These are phyloP conservation scores for Ascochyta rabiei DNA, from an alignment of 2,329 filamentous ascomycete genomes.

Conservation along the genomic window DNA sequence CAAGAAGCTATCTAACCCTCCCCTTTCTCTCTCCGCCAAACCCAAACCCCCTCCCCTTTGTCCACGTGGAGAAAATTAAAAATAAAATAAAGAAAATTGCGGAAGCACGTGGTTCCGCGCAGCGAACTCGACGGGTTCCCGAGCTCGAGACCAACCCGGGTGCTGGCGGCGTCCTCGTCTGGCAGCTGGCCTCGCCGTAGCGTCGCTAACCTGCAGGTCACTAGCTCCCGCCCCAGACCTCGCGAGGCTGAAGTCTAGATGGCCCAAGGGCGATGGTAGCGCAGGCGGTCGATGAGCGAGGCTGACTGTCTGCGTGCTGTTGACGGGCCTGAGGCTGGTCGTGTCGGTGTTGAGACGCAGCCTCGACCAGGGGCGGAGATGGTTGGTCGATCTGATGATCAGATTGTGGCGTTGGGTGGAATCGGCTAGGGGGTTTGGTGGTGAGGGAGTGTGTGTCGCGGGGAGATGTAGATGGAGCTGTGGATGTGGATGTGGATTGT, in stretches of 20 bases:
- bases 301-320: too few relatives aligned
- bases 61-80: not conserved
- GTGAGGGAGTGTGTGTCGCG: too few relatives aligned
- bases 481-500: too few relatives aligned
- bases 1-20: constrained; percentile 2
- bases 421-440: too few relatives aligned
- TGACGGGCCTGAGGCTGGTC: too few relatives aligned
- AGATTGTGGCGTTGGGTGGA: too few relatives aligned
- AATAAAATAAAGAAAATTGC: too few relatives aligned
- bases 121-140: not conserved
- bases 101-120: not conserved
- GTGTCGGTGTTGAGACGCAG: too few relatives aligned
- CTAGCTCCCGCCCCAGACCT: constrained; percentile 18
- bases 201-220: constrained; percentile 18
- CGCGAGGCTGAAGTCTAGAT: constrained; percentile 18
- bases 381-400: too few relatives aligned
- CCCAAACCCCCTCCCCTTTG: not conserved
- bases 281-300: too few relatives aligned
- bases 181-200: constrained; percentile 14
- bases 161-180: constrained; percentile 3
- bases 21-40: not conserved
- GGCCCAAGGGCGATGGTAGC: constrained; percentile 4
- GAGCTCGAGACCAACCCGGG: not conserved
- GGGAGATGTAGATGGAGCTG: too few relatives aligned
- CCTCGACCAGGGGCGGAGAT: too few relatives aligned